Evolutionary conservation across 148 eudicot genomes (phyloP).

Genomic region (Camellia granthamiana): DNA sequence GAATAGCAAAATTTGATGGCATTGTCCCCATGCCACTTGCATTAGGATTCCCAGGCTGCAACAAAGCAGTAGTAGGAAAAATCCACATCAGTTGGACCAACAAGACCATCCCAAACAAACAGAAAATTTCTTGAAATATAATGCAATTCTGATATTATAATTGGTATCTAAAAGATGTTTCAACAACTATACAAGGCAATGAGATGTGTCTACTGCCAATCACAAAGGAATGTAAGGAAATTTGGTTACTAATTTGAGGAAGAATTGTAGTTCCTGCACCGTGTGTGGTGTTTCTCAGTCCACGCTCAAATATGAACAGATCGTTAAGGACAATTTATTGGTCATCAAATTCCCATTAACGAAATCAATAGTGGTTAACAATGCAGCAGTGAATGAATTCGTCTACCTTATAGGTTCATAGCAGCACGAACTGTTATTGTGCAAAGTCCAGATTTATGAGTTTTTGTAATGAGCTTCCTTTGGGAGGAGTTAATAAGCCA

Average conservation of each 20-base stretch:
- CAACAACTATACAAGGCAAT: neutral
- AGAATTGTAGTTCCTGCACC: neutral
- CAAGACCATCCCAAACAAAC: neutral
- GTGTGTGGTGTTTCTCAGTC: neutral
- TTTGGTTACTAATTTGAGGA: neutral
- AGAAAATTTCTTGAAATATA: too few relatives aligned
- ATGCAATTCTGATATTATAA: neutral
- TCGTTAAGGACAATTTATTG: too few relatives aligned
- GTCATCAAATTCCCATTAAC: neutral
- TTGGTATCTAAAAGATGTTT: neutral
- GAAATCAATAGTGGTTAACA: too few relatives aligned
- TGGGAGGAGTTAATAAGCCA: too few relatives aligned
- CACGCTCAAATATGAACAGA: too few relatives aligned
- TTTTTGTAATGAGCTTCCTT: too few relatives aligned
- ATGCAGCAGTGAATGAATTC: too few relatives aligned
- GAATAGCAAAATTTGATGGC: constrained; percentile 32
- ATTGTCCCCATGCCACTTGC: constrained; percentile 29
- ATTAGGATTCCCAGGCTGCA: constrained; percentile 73
- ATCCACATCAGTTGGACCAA: neutral
- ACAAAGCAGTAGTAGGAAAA: neutral
- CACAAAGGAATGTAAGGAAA: neutral
- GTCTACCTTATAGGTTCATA: too few relatives aligned
- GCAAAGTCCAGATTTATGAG: too few relatives aligned
- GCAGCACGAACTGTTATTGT: too few relatives aligned
- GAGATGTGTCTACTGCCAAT: neutral